phyloP scores from a whole-genome alignment of 768 basidiomycete species.

The Leccinum truebloodii region DNA sequence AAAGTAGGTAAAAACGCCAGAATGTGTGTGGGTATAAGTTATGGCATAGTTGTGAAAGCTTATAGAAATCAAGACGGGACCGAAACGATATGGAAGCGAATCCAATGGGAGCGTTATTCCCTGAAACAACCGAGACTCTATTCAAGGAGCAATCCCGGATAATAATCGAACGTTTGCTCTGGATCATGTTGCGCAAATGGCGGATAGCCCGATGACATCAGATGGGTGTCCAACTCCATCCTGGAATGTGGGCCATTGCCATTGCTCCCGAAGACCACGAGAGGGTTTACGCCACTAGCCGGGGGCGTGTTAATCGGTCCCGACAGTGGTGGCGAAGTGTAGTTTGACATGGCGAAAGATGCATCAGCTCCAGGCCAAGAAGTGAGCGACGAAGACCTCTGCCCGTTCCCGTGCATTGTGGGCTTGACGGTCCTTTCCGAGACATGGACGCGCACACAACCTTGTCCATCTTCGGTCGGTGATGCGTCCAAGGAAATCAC shows the following conservation, averaged over 20 bases:
- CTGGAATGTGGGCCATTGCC: slow-evolving; percentile 34
- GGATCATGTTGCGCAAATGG: slow-evolving; percentile 31
- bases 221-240: slow-evolving; percentile 24
- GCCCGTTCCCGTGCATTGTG: slow-evolving; percentile 16
- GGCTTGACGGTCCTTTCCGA: slow-evolving; percentile 38
- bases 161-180: slow-evolving; percentile 33
- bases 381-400: slow-evolving; percentile 22
- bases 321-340: slow-evolving; percentile 37
- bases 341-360: slow-evolving; percentile 23
- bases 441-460: slow-evolving; percentile 72
- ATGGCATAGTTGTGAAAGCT: slow-evolving; percentile 15
- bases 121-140: slow-evolving; percentile 12
- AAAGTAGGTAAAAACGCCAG: not conserved
- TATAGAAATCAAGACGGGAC: slow-evolving; percentile 5
- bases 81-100: not conserved
- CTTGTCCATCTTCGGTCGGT: slow-evolving; percentile 65
- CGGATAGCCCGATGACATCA: slow-evolving; percentile 30
- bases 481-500: slow-evolving; percentile 75
- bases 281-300: slow-evolving; percentile 34
- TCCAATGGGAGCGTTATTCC: not conserved
- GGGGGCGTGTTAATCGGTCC: slow-evolving; percentile 38
- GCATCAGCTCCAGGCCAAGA: slow-evolving; percentile 28
- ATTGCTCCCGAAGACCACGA: slow-evolving; percentile 63
- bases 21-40: slow-evolving; percentile 18
- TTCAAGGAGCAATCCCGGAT: slow-evolving; percentile 28